Evolutionary conservation across 208 protist species (phyloP).

Genomic region (Acanthamoeba lenticulata): DNA sequence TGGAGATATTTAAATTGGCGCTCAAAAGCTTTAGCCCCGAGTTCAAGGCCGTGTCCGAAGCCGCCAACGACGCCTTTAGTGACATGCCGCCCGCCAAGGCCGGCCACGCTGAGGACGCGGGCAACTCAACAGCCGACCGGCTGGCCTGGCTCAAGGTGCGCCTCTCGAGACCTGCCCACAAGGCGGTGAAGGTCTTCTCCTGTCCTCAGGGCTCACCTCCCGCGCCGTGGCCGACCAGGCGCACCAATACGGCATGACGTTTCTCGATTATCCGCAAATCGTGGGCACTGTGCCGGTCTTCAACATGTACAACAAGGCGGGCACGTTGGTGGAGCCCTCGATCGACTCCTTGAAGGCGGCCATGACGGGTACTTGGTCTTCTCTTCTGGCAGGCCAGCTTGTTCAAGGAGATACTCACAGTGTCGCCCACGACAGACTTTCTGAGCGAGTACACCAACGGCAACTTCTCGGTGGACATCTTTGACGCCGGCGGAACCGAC

Average conservation of each 20-base stretch:
- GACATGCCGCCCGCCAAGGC: neutral
- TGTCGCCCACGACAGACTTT: too few species aligned
- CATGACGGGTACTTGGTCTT: too few species aligned
- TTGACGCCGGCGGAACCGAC: neutral
- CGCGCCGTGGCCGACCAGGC: neutral
- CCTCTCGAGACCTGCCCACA: too few species aligned
- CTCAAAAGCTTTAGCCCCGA: neutral
- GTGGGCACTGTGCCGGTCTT: neutral
- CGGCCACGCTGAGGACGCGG: neutral
- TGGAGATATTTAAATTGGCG: neutral
- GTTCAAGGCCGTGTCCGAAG: neutral
- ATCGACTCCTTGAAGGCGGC: neutral
- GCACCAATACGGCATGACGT: neutral
- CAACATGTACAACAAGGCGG: constrained; percentile 7
- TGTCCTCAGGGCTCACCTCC: too few species aligned
- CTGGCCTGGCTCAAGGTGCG: too few species aligned
- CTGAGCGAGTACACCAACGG: neutral
- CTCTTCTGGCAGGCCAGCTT: too few species aligned
- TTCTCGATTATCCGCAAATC: neutral
- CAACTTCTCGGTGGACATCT: neutral
- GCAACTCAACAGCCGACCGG: neutral
- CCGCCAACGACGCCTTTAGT: neutral
- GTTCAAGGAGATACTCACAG: too few species aligned
- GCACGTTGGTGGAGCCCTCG: neutral
- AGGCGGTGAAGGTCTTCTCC: too few species aligned